phyloP scores from a whole-genome alignment of 2,329 filamentous ascomycete genomes.

The Aspergillus sp. region DNA sequence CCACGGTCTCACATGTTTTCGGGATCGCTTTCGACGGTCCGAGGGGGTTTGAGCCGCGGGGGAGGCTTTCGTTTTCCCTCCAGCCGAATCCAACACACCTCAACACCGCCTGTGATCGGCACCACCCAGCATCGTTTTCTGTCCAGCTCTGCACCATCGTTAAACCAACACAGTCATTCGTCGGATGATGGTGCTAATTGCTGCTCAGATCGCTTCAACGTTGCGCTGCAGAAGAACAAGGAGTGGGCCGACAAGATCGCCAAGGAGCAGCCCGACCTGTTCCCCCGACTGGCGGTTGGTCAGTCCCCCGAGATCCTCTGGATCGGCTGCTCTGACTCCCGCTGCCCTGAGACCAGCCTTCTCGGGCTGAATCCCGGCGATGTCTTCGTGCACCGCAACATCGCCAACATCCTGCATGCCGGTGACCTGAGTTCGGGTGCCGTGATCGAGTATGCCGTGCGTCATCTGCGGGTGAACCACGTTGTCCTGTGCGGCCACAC shows the following conservation, averaged over 20 bases:
- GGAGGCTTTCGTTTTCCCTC: background rate
- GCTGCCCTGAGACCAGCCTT: constrained; percentile 79
- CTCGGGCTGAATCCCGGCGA: constrained; percentile 77
- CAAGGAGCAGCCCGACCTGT: constrained; percentile 68
- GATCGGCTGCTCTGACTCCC: constrained; percentile 85
- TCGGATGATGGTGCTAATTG: constrained; percentile 15
- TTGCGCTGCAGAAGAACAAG: constrained; percentile 66
- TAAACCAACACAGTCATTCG: constrained; percentile 13
- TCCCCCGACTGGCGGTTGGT: constrained; percentile 64
- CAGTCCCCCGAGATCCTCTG: constrained; percentile 67
- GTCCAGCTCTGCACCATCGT: constrained; percentile 19
- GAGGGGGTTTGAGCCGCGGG: constrained; percentile 7
- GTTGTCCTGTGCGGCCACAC: constrained; percentile 64
- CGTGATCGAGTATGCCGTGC: constrained; percentile 78
- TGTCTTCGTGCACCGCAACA: constrained; percentile 87
- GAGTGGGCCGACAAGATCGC: constrained; percentile 67
- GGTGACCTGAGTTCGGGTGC: constrained; percentile 72
- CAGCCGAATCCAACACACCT: background rate
- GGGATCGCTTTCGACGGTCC: constrained; percentile 8
- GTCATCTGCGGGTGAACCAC: constrained; percentile 65
- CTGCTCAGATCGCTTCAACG: constrained; percentile 56
- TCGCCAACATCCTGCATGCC: constrained; percentile 76
- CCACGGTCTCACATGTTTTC: constrained; percentile 16
- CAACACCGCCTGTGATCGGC: background rate
- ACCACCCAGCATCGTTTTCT: constrained; percentile 15